A percentile compares a stretch with the other conserved stretches of the same genome.
Conservation (phyloP, 2,329 filamentous ascomycete species). For the Lithohypha guttulata region DNA sequence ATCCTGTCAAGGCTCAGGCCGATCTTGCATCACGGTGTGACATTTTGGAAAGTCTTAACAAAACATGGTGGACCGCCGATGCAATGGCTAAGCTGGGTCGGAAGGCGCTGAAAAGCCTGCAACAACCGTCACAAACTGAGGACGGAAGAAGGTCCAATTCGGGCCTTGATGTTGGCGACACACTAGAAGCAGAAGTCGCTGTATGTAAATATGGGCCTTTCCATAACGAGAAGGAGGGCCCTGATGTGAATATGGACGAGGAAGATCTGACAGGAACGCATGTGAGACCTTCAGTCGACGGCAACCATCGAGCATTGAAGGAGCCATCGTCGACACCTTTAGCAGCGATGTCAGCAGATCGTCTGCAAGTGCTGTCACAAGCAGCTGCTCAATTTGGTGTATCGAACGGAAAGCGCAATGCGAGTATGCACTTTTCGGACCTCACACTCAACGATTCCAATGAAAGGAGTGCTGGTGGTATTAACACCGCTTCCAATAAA, state of each 20-base stretch:
- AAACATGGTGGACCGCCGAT: slow-evolving; percentile 32
- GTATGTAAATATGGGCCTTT: slow-evolving; percentile 22
- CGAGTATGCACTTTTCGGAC: not conserved
- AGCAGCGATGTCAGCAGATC: slow-evolving; percentile 1
- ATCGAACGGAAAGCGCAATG: not conserved
- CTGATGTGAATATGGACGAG: too few species aligned
- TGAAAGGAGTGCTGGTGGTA: not conserved
- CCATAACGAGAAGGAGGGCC: too few species aligned
- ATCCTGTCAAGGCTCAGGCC: slow-evolving; percentile 27
- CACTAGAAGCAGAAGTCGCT: slow-evolving; percentile 31
- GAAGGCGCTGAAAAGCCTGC: slow-evolving; percentile 26
- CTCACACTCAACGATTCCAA: not conserved
- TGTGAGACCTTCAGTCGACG: too few species aligned
- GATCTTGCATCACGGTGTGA: slow-evolving; percentile 29
- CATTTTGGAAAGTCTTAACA: slow-evolving; percentile 27
- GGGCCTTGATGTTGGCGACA: slow-evolving; percentile 33
- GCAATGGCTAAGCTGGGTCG: slow-evolving; percentile 32
- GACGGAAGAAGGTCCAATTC: not conserved
- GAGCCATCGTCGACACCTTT: not conserved
- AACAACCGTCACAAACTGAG: slow-evolving; percentile 13
- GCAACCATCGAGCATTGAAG: not conserved
- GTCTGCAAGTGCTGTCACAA: slow-evolving; percentile 20
- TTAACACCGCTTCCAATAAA: not conserved
- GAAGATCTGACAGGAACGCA: too few species aligned
- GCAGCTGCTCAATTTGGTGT: slow-evolving; percentile 14